Evolutionary conservation across 2,329 filamentous ascomycete species (phyloP).

Genomic region (Colletotrichum tropicicola): DNA sequence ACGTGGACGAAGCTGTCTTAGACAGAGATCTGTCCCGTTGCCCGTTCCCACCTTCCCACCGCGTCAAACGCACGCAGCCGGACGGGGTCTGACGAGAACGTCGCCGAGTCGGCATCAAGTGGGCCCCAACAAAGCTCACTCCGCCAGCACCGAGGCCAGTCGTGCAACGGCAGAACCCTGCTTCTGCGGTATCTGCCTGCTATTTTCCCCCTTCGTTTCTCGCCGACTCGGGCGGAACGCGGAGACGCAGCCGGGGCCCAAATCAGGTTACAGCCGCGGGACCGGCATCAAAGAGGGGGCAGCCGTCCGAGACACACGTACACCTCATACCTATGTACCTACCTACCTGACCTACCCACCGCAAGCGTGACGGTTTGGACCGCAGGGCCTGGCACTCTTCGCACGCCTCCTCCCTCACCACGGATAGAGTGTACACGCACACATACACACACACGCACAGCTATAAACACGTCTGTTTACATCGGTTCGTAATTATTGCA

Average conservation of each 20-base stretch:
- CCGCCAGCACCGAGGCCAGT: background rate
- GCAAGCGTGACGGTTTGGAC: conserved; percentile 23
- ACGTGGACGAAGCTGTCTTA: conserved; percentile 11
- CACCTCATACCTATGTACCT: no score
- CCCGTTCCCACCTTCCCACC: background rate
- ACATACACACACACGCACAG: no score
- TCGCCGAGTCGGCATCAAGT: background rate
- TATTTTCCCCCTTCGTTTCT: no score
- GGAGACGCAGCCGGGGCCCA: conserved; percentile 16
- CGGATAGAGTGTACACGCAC: no score
- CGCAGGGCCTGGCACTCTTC: conserved; percentile 12
- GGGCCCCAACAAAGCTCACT: no score
- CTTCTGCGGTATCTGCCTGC: no score
- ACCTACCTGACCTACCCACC: no score
- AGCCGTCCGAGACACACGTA: conserved; percentile 18
- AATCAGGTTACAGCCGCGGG: conserved; percentile 24
- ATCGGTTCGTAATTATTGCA: no score
- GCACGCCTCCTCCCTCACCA: no score
- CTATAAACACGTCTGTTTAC: no score
- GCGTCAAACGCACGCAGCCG: background rate
- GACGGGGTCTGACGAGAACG: conserved; percentile 1
- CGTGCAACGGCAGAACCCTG: no score
- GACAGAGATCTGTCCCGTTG: conserved; percentile 4
- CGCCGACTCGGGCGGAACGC: no score
- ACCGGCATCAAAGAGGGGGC: conserved; percentile 10